phyloP scores from a whole-genome alignment of 176 grass and related monocot genomes.

The Alloteropsis semialata region DNA sequence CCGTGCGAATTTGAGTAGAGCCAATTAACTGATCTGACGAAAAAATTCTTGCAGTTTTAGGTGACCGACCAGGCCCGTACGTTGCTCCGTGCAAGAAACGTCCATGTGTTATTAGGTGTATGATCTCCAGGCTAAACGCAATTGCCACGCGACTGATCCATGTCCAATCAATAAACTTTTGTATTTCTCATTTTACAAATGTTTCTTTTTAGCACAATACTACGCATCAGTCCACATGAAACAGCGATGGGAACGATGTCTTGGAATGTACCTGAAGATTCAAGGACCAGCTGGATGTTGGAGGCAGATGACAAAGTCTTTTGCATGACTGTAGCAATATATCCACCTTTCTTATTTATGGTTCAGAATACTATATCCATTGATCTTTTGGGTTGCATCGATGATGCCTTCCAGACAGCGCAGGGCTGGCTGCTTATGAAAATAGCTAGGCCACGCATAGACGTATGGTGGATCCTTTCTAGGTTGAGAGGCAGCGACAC shows the following conservation, averaged over 20 bases:
- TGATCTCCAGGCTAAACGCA: neutral
- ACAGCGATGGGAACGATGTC: neutral
- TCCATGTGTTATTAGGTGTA: neutral
- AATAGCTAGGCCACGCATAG: neutral
- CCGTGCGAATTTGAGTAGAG: neutral
- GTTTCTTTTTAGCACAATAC: neutral
- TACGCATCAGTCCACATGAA: neutral
- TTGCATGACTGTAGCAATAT: neutral
- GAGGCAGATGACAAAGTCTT: neutral
- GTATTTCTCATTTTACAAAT: neutral
- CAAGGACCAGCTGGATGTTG: neutral
- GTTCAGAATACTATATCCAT: neutral
- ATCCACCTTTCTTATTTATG: neutral
- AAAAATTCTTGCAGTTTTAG: neutral
- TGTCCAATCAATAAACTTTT: neutral
- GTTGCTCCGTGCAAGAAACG: neutral
- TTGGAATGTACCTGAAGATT: neutral
- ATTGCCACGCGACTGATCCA: neutral
- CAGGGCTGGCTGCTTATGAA: neutral
- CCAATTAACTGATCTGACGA: neutral
- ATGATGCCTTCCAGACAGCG: neutral
- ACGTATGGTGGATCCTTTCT: neutral
- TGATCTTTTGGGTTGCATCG: slow-evolving; percentile 3
- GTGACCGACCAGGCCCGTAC: neutral
- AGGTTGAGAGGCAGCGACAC: neutral